Conservation (phyloP, 805 yeast genomes). For the Wickerhamomyces sydowiorum region DNA sequence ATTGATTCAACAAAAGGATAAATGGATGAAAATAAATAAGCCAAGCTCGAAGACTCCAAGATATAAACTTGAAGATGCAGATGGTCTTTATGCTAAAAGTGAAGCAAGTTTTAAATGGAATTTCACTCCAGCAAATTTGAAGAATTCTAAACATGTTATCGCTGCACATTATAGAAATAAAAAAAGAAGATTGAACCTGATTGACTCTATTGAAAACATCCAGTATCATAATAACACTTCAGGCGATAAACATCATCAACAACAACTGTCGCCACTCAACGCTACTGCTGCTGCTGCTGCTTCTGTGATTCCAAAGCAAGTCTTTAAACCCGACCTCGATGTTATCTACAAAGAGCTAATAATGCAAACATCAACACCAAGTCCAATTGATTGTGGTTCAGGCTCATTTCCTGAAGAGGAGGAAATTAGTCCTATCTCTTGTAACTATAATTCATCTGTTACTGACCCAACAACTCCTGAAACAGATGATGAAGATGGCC, state of each 20-base stretch:
- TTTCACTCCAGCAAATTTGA: constrained; percentile 9
- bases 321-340: not conserved
- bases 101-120: constrained; percentile 21
- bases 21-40: constrained; percentile 27
- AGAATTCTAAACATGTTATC: constrained; percentile 2
- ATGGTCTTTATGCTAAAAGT: constrained; percentile 22
- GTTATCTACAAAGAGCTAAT: not conserved
- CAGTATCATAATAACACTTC: no score
- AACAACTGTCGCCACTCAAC: no score
- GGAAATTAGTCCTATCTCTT: constrained; percentile 11
- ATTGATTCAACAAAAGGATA: constrained; percentile 35
- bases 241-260: no score
- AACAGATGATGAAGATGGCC: not conserved
- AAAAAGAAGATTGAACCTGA: not conserved
- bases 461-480: constrained; percentile 19
- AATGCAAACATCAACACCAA: not conserved
- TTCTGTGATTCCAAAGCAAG: not conserved
- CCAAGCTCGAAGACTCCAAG: constrained; percentile 31
- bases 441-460: constrained; percentile 8
- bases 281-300: no score
- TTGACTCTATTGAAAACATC: no score
- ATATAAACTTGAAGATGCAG: constrained; percentile 25
- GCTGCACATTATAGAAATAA: not conserved
- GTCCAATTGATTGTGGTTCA: constrained; percentile 1
- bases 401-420: no score